These are phyloP conservation scores for Chrysanthemum lavandulifolium DNA, from an alignment of 129 eudicot species.

Conservation along the genomic window DNA sequence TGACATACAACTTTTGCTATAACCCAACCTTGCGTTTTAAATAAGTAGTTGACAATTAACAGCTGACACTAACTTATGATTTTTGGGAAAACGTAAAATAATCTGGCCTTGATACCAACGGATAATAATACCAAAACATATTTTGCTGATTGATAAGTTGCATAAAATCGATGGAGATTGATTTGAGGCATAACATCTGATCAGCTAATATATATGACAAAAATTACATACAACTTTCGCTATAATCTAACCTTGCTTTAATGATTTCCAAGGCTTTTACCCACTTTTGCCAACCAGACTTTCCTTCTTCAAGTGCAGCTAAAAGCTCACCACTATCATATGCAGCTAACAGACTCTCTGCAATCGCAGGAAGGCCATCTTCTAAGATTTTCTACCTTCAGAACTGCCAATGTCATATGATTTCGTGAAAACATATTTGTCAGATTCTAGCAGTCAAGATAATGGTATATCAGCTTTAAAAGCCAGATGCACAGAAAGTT, in stretches of 20 bases:
- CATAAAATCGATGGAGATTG: too few relatives aligned
- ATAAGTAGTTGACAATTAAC: too few relatives aligned
- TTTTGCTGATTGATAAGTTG: too few relatives aligned
- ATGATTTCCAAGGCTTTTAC: constrained; percentile 77
- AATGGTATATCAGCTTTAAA: background rate
- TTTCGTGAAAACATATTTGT: constrained; percentile 5
- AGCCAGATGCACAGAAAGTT: background rate
- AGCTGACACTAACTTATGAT: too few relatives aligned
- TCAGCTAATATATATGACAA: too few relatives aligned
- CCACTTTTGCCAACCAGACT: constrained; percentile 83
- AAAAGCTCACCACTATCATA: constrained; percentile 76
- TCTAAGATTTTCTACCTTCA: constrained; percentile 68
- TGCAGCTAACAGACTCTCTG: constrained; percentile 70
- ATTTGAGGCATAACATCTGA: too few relatives aligned
- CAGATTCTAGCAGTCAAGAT: background rate
- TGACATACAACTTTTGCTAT: too few relatives aligned
- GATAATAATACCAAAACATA: too few relatives aligned
- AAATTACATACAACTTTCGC: background rate
- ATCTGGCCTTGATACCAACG: too few relatives aligned
- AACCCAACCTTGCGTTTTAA: too few relatives aligned
- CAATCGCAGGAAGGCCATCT: constrained; percentile 68
- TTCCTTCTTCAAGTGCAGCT: constrained; percentile 72
- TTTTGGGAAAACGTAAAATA: too few relatives aligned
- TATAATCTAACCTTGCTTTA: constrained; percentile 70
- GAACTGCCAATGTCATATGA: constrained; percentile 42